Evolutionary conservation across 345 rosid species (phyloP), one percentile per base, ranked within the genome.

Genomic region (Syzygium aqueum): DNA sequence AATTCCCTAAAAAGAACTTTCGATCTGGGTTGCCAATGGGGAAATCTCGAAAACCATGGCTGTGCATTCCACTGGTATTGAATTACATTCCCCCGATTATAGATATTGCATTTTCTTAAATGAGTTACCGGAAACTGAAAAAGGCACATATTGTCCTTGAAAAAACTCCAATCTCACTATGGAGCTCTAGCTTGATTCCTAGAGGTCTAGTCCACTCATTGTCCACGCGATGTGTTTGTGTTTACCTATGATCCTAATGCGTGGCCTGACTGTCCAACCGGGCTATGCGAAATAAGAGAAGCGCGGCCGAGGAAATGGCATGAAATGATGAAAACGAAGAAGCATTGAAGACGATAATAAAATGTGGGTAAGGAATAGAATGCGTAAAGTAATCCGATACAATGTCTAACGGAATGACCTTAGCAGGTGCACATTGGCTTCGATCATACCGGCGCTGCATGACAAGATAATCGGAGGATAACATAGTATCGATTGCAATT

Each of bases 391-490:
- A 43, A 43, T 43, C 46, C 7, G 46, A 43, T 43, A 43, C 46
- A 43, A 43, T 40, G 43, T 40, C 43, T 40, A 40, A 40, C 43
- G 43, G 43, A 40, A 40, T 43, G 46, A 43, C 46, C 46, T 43
- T 43, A 43, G 46, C 46, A 43, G 4, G 46, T 43, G 46, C 6
- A 43, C 46, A 6, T 3, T 3, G 43, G 43, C 43, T 61, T 6
- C 4, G 0, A 6, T n/a, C 19, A 0, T n/a, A 61, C 5, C 3
- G 0, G 33, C 33, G 0, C 8, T 0, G 0, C 17, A n/a, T 61
- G 16, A n/a, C 1, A n/a, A 61, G 33, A 13, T 8, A 61, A 14
- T 3, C 2, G 30, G 15, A n/a, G 37, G 30, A 2, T 6, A 3
- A n/a, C 9, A 14, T 6, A 0, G 16, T n/a, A n/a, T n/a, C 1